A percentile compares a stretch with the other conserved stretches of the same genome.
phyloP scores from a whole-genome alignment of 495 filamentous ascomycete species.

The Daldinia concentrica region DNA sequence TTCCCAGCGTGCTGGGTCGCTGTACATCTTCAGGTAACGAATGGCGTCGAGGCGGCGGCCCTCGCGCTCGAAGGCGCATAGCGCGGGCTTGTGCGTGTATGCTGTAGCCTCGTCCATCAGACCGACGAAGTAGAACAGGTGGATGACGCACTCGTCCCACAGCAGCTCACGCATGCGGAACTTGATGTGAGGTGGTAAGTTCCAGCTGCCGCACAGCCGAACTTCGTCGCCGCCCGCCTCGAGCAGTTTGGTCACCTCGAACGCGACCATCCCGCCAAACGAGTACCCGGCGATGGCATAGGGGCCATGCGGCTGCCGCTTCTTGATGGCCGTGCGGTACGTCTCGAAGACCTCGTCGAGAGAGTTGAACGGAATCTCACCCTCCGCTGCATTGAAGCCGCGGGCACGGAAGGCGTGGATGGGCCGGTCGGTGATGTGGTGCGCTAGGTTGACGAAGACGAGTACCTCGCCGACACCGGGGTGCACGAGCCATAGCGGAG shows the following conservation, averaged over 20 bases:
- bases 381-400: conserved; percentile 58
- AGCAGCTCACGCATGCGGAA: conserved; percentile 58
- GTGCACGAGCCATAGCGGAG: conserved; percentile 66
- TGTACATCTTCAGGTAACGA: conserved; percentile 5
- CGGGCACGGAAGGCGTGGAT: conserved; percentile 64
- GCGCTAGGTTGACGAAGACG: conserved; percentile 62
- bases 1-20: conserved; percentile 45
- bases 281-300: conserved; percentile 67
- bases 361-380: conserved; percentile 33
- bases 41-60: conserved; percentile 6
- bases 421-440: conserved; percentile 56
- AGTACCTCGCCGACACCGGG: conserved; percentile 67
- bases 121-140: conserved; percentile 60
- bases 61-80: conserved; percentile 33
- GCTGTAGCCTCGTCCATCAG: conserved; percentile 45
- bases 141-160: conserved; percentile 57
- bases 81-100: not conserved
- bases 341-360: conserved; percentile 49
- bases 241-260: conserved; percentile 62
- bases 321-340: conserved; percentile 57
- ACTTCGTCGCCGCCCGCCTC: conserved; percentile 51
- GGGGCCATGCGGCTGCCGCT: conserved; percentile 60
- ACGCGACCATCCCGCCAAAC: conserved; percentile 63
- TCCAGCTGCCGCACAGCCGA: conserved; percentile 49
- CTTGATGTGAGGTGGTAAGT: conserved; percentile 65